These are phyloP conservation scores for Lathyrus tuberosus DNA, from an alignment of 306 rosid species.

Conservation along the genomic window DNA sequence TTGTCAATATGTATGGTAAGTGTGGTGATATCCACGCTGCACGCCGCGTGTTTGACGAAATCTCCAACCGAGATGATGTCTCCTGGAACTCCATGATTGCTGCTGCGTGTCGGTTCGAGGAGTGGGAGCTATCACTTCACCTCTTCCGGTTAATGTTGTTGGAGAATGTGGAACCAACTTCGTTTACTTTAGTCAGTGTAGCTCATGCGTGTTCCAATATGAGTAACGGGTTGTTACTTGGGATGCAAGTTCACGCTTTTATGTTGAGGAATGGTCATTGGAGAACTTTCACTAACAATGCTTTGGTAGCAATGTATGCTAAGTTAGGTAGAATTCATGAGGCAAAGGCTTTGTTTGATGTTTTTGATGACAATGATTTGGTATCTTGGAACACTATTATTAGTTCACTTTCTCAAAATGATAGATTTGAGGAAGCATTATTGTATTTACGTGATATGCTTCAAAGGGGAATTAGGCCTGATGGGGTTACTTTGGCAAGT, in stretches of 20 bases:
- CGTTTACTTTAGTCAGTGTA: slow-evolving; percentile 72
- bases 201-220: slow-evolving; percentile 75
- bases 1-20: slow-evolving; percentile 72
- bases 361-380: slow-evolving; percentile 67
- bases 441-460: slow-evolving; percentile 53
- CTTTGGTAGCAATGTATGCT: slow-evolving; percentile 80
- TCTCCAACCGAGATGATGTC: slow-evolving; percentile 61
- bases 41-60: slow-evolving; percentile 60
- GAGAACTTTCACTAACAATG: slow-evolving; percentile 68
- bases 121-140: slow-evolving; percentile 68
- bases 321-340: slow-evolving; percentile 60
- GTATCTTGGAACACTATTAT: slow-evolving; percentile 84
- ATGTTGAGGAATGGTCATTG: slow-evolving; percentile 53
- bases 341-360: slow-evolving; percentile 61
- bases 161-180: slow-evolving; percentile 61
- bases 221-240: slow-evolving; percentile 55
- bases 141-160: slow-evolving; percentile 59
- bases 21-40: slow-evolving; percentile 60
- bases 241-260: slow-evolving; percentile 75
- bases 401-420: slow-evolving; percentile 73
- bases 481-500: slow-evolving; percentile 78
- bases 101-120: slow-evolving; percentile 58
- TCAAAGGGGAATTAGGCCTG: slow-evolving; percentile 58
- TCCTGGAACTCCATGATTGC: slow-evolving; percentile 86
- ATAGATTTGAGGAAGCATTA: slow-evolving; percentile 66